Base-by-base conservation (phyloP, 768 basidiomycete species). In the Naganishia vaughanmartiniae region DNA sequence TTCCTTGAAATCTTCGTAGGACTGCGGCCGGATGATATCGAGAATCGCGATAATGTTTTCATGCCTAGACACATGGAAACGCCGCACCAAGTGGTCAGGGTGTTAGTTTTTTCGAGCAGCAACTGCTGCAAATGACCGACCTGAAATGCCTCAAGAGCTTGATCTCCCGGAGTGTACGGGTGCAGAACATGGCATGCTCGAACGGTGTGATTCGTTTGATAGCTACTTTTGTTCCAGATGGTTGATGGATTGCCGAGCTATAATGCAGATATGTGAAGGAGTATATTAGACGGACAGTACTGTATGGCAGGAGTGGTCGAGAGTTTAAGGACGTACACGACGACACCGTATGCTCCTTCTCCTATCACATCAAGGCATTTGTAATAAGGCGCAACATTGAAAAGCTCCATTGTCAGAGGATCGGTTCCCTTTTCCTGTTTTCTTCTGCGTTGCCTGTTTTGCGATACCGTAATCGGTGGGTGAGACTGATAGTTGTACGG, bases 191-290 rank as follows among this genome's bases (percentile, higher is more conserved):
- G 70, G 92, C 89, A 78, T 94, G 93, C 80, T 95, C 93, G 75
- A 95, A 96, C 6, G 93, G 93, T 0, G 90, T 88, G 82, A 96
- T 93, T 83, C 91, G 91, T 85, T 96, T 96, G 85, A 96, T 93
- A 67, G 94, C 94, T 72, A 98, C 95, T 81, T 92, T 92, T 70
- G 91, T 89, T 65, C 89, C 88, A 65, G 90, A 91, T 1, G 92
- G 89, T 72, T 87, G 81, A 79, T 98, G 93, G 3, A 93, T 84
- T 5, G 94, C 94, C 28, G 93, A 94, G 82, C 76, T 79, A 66
- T 34, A 33, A 1, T 11, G 30, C 51, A 39, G 55, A 12, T 36
- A 36, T 10, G 26, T 30, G 60, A 66, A 17, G 10, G 19, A 0
- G 28, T 24, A 58, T 3, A 34, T 51, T 36, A 66, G 30, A 19